Percentiles rank a stretch among this genome's conserved stretches.
Evolutionary conservation across 1,139 yeast species (phyloP).

Genomic region (Zygosaccharomyces sapae): DNA sequence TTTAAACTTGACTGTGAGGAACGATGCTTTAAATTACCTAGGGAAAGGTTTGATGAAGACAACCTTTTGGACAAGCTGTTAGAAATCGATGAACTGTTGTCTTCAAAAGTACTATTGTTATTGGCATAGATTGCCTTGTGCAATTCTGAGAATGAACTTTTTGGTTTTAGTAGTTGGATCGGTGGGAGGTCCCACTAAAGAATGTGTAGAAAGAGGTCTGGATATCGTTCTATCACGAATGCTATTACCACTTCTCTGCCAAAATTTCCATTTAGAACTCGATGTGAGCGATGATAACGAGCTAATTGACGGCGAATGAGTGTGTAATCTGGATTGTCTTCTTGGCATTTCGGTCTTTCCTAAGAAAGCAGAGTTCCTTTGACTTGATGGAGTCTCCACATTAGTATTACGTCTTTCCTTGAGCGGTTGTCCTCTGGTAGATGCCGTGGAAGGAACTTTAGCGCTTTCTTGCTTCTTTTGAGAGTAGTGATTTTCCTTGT

Average conservation of each 20-base stretch:
- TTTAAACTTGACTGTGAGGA: conserved; percentile 30
- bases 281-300: conserved; percentile 18
- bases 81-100: conserved; percentile 11
- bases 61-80: conserved; percentile 24
- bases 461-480: conserved; percentile 8
- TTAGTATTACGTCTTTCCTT: conserved; percentile 13
- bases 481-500: conserved; percentile 16
- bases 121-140: conserved; percentile 23
- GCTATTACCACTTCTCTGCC: conserved; percentile 27
- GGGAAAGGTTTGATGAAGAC: conserved; percentile 29
- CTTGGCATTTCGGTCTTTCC: conserved; percentile 4
- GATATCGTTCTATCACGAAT: conserved; percentile 11
- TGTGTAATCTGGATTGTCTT: conserved; percentile 10
- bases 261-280: conserved; percentile 36
- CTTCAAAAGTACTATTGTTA: conserved; percentile 10
- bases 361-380: conserved; percentile 14
- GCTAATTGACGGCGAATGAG: conserved; percentile 17
- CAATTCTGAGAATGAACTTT: conserved; percentile 27
- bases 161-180: conserved; percentile 20
- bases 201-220: conserved; percentile 17
- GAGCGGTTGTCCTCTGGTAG: conserved; percentile 5
- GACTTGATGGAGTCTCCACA: conserved; percentile 7
- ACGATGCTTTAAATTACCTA: conserved; percentile 27
- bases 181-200: conserved; percentile 6
- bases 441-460: conserved; percentile 11